Base-by-base conservation (phyloP, 2,329 filamentous ascomycete genomes). In the Cytospora mali region DNA sequence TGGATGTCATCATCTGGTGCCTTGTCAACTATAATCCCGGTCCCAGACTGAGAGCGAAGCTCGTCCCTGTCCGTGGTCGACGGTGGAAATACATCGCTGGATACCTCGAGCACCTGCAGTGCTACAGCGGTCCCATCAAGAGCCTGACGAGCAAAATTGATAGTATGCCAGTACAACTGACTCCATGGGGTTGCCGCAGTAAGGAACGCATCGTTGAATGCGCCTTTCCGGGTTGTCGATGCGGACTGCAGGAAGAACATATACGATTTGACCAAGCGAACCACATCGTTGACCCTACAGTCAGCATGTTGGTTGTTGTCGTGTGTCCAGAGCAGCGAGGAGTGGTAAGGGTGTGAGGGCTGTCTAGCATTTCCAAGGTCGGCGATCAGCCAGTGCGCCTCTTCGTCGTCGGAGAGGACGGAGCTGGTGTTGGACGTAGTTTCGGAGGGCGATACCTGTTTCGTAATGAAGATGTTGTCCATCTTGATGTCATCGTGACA, bases 401-500 rank as follows among this genome's bases (percentile, higher is more conserved):
- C 39, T 63, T 67, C 42, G 5, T 25, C 46, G 10, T 18, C 23
- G 14, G 54, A 21, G 23, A 23, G 16, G 6, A 11, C 35, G 14
- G 29, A n/a, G 23, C 33, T 62, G 11, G 29, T 29, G 1, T 46
- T 56, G 9, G 33, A 23, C 27, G 33, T 48, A 4, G n/a, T 16
- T n/a, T 23, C n/a, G 31, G 10, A 23, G 28, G 55, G 39, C 4
- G 55, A 18, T 27, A 49, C 33, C 54, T 31, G 31, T 3, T 63
- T 65, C 1, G 64, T 64, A 14, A 73, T 63, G 55, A 75, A 72
- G 54, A 75, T 70, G 42, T 75, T 75, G 57, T 71, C 71, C 9
- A 68, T 64, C 62, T 75, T 75, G 55, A 75, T 63, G 50, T 75
- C 73, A 51, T 75, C 73, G 59, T 75, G 72, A 46, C 73, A 75